Base-by-base conservation (phyloP, 176 grass and related monocot species). In the Phoenix dactylifera region DNA sequence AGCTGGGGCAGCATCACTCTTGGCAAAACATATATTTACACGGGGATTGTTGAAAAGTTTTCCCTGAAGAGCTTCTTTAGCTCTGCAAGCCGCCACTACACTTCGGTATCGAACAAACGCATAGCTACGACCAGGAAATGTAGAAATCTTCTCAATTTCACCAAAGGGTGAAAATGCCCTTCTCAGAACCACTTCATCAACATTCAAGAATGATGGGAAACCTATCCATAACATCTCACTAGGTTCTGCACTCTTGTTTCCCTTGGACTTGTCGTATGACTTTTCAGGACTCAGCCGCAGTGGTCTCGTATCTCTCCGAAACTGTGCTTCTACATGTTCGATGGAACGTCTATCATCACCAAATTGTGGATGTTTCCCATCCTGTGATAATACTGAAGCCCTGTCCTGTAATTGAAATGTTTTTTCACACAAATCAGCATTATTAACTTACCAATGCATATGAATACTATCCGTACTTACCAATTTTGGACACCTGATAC, bases 181-280 rank as follows among this genome's bases (percentile, higher is more conserved):
- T 74, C 81, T 77, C 58, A 97, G 51, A 68, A 56, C 57, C 63
- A 55, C 63, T 79, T 97, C 87, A 35, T 97, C 81, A 51, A 80
- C 67, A 58, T 91, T 88, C 15, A 88, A 57, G 66, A 52, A 77
- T 58, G 67, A 28, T 65, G 93, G 93, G 66, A 97, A 85, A 24
- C 93, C 93, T 77, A 97, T 83, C 93, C 93, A 97, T 67, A 97
- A 69, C 7, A 90, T 78, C 67, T 97, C 93, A 71, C 93, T 88
- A 69, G 93, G 87, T 75, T 97, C 93, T 59, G 63, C 63, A 26
- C 60, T 60, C 57, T 71, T 78, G 59, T 66, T 86, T 74, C 86
- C 74, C 84, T 71, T 86, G 72, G 23, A 61, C 72, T 62, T 82
- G 65, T 89, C 80, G 71, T 60, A 20, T 70, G 75, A 54, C 71